Base-by-base conservation (phyloP, 2,329 filamentous ascomycete species). In the Emergomyces pasteurianus region DNA sequence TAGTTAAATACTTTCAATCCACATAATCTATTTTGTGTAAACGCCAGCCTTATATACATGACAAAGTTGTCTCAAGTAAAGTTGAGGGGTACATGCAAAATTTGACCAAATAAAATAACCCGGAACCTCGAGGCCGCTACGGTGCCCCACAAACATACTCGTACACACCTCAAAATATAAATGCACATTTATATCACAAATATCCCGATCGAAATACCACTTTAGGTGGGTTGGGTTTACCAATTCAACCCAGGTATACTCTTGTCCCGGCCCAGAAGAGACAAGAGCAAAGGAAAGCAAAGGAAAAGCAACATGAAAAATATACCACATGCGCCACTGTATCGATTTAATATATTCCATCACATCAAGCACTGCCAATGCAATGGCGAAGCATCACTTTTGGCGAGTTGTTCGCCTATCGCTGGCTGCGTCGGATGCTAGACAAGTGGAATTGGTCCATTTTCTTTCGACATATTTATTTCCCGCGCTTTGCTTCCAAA, bases 401-500 rank as follows among this genome's bases (percentile, higher is more conserved):
- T 10, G 50, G 50, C 10, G 23, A 28, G 12, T 4, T 28, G 23
- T 4, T 4, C 12, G 23, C 28, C 46, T 23, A 28, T 49, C 23
- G 23, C 46, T 21, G 23, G 9, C 43, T n/a, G 3, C n/a, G 43
- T 46, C 21, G 43, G 28, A 34, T 23, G 21, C 52, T 6, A 21
- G 36, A 53, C 34, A 53, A 36, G 12, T 3, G n/a, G 18, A 52
- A 52, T 21, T 1, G 47, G 47, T 3, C 9, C 16, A 7, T 4
- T 55, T 40, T 40, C 26, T 46, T 28, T 42, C 36, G 16, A 26
- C 16, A 21, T 4, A 18, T 59, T 70, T 69, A 77, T 69, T 73
- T 74, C 53, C 82, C 81, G 73, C 87, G 88, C 74, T 95, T 96
- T 72, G 89, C 86, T 74, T 99, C 94, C 61, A 97, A 83, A 77